Percentiles rank a stretch among this genome's conserved stretches.
Conservation (phyloP, 768 basidiomycete genomes). For the Suillus alpinus region DNA sequence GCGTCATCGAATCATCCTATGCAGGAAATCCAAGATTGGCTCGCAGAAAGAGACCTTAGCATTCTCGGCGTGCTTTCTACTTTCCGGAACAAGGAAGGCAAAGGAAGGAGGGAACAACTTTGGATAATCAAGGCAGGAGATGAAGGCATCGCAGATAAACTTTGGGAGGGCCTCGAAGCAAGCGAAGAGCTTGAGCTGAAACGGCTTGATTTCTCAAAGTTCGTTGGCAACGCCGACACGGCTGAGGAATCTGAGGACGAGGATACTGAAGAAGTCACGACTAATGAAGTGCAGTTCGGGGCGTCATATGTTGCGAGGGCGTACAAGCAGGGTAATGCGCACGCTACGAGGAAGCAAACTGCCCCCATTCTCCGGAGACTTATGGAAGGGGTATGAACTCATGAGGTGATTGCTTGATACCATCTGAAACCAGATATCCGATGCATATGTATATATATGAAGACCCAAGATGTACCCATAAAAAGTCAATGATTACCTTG, state of each 20-base stretch:
- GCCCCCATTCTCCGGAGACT: conserved; percentile 65
- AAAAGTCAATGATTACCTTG: no score
- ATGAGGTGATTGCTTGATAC: not conserved
- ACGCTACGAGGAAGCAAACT: conserved; percentile 61
- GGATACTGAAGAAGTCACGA: conserved; percentile 5
- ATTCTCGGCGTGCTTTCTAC: conserved; percentile 81
- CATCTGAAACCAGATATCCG: not conserved
- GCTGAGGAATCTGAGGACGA: conserved; percentile 15
- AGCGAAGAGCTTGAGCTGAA: conserved; percentile 50
- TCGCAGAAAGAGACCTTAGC: conserved; percentile 59
- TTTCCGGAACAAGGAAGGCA: conserved; percentile 51
- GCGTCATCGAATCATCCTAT: conserved; percentile 21
- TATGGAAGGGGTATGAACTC: conserved; percentile 38
- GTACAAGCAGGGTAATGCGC: conserved; percentile 65
- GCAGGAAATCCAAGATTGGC: conserved; percentile 47
- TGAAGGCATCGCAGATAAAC: conserved; percentile 32
- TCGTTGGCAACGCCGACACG: not conserved
- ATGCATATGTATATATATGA: not conserved
- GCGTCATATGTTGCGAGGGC: conserved; percentile 36
- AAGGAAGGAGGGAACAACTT: conserved; percentile 65
- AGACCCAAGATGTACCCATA: not conserved
- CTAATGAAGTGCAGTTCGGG: conserved; percentile 23
- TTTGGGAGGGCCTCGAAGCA: conserved; percentile 61
- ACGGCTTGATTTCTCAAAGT: conserved; percentile 31
- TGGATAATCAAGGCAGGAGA: conserved; percentile 51